Conservation (phyloP, 306 rosid genomes). For the Datisca glomerata region DNA sequence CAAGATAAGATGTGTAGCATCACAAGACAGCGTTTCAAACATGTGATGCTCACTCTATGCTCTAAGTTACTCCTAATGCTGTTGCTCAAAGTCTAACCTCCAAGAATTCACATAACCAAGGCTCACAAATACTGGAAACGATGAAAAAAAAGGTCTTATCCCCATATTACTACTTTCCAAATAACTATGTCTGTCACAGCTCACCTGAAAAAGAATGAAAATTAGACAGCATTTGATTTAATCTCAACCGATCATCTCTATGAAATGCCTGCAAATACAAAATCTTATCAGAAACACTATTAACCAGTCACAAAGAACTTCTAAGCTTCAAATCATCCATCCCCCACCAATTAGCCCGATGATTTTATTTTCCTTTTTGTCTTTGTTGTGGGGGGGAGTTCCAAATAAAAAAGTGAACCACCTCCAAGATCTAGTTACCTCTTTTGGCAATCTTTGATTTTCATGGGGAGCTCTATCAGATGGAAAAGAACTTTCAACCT, state of each 20-base stretch:
- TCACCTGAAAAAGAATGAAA: constrained; percentile 69
- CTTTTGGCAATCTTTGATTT: constrained; percentile 61
- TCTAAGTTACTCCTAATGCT: too few relatives aligned
- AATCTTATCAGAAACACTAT: constrained; percentile 6
- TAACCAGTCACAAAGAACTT: constrained; percentile 10
- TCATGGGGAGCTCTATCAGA: constrained; percentile 70
- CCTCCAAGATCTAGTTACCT: constrained; percentile 32
- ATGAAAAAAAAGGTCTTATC: too few relatives aligned
- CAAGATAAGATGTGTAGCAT: too few relatives aligned
- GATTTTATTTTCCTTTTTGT: background rate
- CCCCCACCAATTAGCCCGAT: background rate
- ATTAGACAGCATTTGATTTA: constrained; percentile 41
- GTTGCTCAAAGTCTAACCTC: too few relatives aligned
- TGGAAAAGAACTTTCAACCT: constrained; percentile 53
- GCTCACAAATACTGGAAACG: too few relatives aligned
- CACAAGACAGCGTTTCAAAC: too few relatives aligned
- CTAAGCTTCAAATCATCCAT: background rate
- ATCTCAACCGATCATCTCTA: constrained; percentile 78
- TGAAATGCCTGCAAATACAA: constrained; percentile 55
- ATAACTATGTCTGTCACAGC: constrained; percentile 15
- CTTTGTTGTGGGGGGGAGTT: background rate
- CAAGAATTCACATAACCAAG: too few relatives aligned
- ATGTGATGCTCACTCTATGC: too few relatives aligned
- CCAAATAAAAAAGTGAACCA: constrained; percentile 8
- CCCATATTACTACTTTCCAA: too few relatives aligned